These are phyloP conservation scores for Jacaranda mimosifolia DNA, from an alignment of 257 asterid species.

Conservation along the genomic window DNA sequence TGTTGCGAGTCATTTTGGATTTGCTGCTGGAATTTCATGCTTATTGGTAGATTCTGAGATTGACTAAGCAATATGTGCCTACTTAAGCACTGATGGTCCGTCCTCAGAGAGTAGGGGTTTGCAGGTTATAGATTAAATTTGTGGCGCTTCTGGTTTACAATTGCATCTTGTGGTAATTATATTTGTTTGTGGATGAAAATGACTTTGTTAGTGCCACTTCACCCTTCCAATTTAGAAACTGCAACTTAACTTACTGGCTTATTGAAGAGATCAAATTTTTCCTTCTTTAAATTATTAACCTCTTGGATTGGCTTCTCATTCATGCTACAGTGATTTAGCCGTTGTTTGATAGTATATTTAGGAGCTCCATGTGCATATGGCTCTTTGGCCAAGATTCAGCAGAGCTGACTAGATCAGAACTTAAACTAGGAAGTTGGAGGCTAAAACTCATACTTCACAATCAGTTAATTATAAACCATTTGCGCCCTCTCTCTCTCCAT, in stretches of 20 bases:
- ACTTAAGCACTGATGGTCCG: neutral
- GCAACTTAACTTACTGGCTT: neutral
- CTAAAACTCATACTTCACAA: too few relatives aligned
- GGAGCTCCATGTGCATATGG: neutral
- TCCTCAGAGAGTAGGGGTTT: neutral
- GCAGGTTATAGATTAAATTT: neutral
- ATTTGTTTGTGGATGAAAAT: neutral
- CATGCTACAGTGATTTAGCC: neutral
- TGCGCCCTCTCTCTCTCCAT: too few relatives aligned
- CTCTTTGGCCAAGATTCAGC: neutral
- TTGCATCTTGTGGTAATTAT: neutral
- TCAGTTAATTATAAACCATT: too few relatives aligned
- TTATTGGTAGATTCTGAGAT: neutral
- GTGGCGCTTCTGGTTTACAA: neutral
- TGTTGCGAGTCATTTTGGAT: neutral
- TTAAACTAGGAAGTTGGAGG: too few relatives aligned
- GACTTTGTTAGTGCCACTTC: neutral
- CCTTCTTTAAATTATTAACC: neutral
- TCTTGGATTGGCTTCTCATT: neutral
- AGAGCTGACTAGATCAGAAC: too few relatives aligned
- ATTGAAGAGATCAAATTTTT: neutral
- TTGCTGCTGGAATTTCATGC: slow-evolving; percentile 14
- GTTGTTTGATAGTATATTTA: neutral
- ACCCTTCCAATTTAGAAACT: neutral
- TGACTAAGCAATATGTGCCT: neutral